phyloP scores from a whole-genome alignment of 805 yeast genomes.

The Candida cerambycidarum region DNA sequence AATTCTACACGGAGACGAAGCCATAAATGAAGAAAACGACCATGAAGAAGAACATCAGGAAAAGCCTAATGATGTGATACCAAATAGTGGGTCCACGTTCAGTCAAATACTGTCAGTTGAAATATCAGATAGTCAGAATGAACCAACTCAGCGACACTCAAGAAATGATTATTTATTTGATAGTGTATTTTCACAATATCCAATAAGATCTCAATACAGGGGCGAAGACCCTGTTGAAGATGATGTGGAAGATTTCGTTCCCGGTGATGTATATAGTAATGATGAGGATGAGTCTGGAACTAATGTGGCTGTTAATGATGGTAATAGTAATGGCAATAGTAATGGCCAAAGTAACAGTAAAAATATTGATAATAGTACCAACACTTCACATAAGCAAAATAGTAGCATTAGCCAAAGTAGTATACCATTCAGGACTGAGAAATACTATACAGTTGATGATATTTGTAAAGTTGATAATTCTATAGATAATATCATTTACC shows the following conservation, averaged over 20 bases:
- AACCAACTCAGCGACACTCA: neutral
- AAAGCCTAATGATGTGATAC: no score
- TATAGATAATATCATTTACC: constrained; percentile 17
- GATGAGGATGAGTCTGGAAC: neutral
- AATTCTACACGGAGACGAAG: neutral
- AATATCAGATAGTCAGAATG: neutral
- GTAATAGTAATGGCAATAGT: no score
- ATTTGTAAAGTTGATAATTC: constrained; percentile 1
- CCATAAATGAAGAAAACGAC: no score
- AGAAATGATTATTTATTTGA: constrained; percentile 1
- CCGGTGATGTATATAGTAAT: constrained; percentile 2
- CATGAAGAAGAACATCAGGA: no score
- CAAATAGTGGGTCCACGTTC: neutral
- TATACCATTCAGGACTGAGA: neutral
- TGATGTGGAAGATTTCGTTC: neutral
- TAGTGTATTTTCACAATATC: constrained; percentile 3
- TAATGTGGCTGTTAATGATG: no score
- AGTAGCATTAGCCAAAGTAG: neutral
- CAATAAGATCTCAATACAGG: neutral
- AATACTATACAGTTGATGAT: constrained; percentile 1
- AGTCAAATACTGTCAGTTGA: neutral
- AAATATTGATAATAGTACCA: no score
- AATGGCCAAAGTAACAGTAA: no score
- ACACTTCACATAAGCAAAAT: no score
- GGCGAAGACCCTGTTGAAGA: neutral